Conservation (phyloP, 768 basidiomycete genomes). For the Boletus subparvulus region DNA sequence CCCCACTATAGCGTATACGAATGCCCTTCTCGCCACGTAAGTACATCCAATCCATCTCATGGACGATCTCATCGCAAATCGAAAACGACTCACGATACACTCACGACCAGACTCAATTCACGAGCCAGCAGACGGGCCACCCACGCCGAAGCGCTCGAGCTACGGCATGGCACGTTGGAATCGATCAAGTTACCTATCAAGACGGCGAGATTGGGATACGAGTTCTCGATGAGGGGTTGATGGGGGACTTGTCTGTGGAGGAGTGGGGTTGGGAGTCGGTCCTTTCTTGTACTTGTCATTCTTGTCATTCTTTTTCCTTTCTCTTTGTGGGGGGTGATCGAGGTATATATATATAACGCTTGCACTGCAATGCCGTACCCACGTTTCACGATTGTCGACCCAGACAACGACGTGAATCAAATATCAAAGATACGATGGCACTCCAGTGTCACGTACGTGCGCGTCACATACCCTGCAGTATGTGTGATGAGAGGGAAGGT, state of each 20-base stretch:
- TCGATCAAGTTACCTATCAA: background rate
- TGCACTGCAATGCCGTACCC: no score
- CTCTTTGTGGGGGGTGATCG: no score
- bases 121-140: background rate
- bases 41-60: background rate
- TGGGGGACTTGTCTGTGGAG: background rate
- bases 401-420: no score
- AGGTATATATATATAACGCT: no score
- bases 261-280: no score
- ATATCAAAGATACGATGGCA: no score
- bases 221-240: background rate
- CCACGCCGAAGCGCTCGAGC: background rate
- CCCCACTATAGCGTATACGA: background rate
- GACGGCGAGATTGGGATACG: background rate
- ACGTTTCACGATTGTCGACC: no score
- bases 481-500: no score
- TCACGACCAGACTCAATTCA: background rate
- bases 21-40: slow-evolving; percentile 2
- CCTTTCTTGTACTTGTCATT: no score
- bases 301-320: no score
- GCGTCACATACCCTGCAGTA: no score
- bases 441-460: no score
- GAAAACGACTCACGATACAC: background rate
- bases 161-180: background rate
- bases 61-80: background rate